Conservation (phyloP, 2,329 filamentous ascomycete species). For the Trichoderma oligosporum region DNA sequence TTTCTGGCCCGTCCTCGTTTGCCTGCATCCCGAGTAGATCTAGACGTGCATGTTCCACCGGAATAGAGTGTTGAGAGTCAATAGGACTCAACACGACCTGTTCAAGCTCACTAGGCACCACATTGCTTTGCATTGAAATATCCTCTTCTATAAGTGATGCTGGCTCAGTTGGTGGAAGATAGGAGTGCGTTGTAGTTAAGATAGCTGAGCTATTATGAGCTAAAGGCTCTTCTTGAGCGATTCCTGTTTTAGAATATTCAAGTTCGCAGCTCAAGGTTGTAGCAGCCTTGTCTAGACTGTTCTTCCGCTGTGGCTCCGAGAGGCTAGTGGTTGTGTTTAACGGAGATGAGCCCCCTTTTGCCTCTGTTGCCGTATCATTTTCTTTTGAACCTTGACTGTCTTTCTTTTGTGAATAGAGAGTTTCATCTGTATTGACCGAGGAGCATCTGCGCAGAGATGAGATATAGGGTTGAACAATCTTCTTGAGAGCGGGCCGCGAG, state of each 20-base stretch:
- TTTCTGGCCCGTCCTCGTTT: neutral
- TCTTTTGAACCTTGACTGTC: neutral
- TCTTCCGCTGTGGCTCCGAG: neutral
- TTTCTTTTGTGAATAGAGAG: neutral
- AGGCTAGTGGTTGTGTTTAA: neutral
- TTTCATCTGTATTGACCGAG: neutral
- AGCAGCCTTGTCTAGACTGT: neutral
- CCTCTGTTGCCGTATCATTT: neutral
- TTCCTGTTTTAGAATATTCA: neutral
- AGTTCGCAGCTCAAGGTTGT: neutral
- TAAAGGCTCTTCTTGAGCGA: neutral
- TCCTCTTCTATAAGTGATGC: neutral
- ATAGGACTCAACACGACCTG: neutral
- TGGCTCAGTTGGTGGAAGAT: neutral
- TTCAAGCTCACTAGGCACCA: neutral
- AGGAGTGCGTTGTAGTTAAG: neutral
- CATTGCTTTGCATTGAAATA: neutral
- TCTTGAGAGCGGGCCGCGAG: conserved; percentile 11
- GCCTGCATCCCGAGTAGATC: neutral
- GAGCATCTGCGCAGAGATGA: neutral
- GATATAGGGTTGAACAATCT: conserved; percentile 1
- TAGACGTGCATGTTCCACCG: neutral
- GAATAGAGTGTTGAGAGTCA: no score
- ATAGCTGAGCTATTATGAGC: neutral
- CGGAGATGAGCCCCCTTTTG: neutral